Conservation (phyloP, 2,329 filamentous ascomycete species). For the Elsinoe batatas region DNA sequence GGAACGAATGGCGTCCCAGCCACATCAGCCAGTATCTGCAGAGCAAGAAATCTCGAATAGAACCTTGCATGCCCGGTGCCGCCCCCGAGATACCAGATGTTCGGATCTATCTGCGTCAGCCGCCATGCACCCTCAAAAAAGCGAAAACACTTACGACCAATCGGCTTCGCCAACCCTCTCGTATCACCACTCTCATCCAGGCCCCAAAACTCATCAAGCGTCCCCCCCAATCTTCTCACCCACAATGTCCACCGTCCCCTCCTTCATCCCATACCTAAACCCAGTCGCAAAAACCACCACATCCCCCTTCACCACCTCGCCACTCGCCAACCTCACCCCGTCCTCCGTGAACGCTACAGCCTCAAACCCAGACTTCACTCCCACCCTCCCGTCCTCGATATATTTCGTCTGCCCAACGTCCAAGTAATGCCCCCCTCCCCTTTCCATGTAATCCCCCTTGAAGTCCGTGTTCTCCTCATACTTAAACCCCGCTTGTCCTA, state of each 20-base stretch:
- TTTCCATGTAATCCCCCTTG: slow-evolving; percentile 28
- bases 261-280: slow-evolving; percentile 35
- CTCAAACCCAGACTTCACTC: slow-evolving; percentile 32
- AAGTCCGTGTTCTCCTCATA: slow-evolving; percentile 27
- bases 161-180: slow-evolving; percentile 32
- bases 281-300: slow-evolving; percentile 40
- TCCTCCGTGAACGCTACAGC: slow-evolving; percentile 29
- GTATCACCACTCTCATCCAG: slow-evolving; percentile 40
- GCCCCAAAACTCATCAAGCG: slow-evolving; percentile 38
- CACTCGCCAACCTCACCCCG: slow-evolving; percentile 36
- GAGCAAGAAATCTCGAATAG: slow-evolving; percentile 35
- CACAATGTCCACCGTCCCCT: slow-evolving; percentile 30
- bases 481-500: slow-evolving; percentile 30
- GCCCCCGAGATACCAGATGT: slow-evolving; percentile 39
- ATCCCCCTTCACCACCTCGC: slow-evolving; percentile 34
- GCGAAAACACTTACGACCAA: slow-evolving; percentile 26
- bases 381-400: slow-evolving; percentile 28
- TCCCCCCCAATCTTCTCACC: slow-evolving; percentile 31
- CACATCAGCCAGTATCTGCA: slow-evolving; percentile 36
- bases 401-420: slow-evolving; percentile 30
- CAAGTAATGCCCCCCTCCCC: slow-evolving; percentile 33
- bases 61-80: slow-evolving; percentile 38
- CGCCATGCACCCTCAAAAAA: not conserved
- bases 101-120: slow-evolving; percentile 21
- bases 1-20: slow-evolving; percentile 14